Evolutionary conservation across 176 grass and related monocot genomes (phyloP).

Genomic region (Carex pumila): DNA sequence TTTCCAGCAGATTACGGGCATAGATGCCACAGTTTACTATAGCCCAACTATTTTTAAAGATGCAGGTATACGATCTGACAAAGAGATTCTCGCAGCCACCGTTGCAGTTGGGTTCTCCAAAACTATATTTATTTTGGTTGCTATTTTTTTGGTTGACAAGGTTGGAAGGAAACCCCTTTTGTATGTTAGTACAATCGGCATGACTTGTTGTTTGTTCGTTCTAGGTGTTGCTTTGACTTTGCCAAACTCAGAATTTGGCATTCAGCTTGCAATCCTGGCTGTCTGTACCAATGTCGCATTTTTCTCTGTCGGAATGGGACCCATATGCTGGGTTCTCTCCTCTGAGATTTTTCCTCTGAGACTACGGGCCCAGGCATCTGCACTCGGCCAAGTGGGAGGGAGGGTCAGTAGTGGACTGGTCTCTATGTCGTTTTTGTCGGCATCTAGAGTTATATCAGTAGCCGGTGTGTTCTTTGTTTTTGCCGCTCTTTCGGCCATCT

Average conservation of each 20-base stretch:
- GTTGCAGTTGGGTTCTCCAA: constrained; percentile 82
- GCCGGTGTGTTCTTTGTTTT: constrained; percentile 72
- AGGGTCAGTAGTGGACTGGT: constrained; percentile 79
- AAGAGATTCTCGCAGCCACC: constrained; percentile 72
- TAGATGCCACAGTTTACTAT: constrained; percentile 92
- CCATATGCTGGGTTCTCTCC: constrained; percentile 87
- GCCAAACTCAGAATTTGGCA: constrained; percentile 35
- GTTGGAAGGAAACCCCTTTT: constrained; percentile 79
- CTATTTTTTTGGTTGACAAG: constrained; percentile 83
- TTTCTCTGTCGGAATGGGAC: constrained; percentile 88
- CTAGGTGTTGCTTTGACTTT: constrained; percentile 54
- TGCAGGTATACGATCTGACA: constrained; percentile 74
- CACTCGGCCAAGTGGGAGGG: constrained; percentile 73
- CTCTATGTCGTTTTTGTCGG: constrained; percentile 86
- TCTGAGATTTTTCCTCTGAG: constrained; percentile 83
- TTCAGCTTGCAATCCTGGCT: constrained; percentile 61
- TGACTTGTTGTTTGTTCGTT: constrained; percentile 73
- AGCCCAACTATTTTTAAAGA: constrained; percentile 77
- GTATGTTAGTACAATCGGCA: constrained; percentile 82
- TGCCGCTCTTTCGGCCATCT: constrained; percentile 44
- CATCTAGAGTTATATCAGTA: constrained; percentile 62
- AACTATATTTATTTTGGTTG: constrained; percentile 79
- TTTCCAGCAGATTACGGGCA: constrained; percentile 90
- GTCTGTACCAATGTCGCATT: constrained; percentile 87
- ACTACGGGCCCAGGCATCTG: constrained; percentile 82